Base-by-base conservation (phyloP, 768 basidiomycete species). In the Lentinula guzmanii region DNA sequence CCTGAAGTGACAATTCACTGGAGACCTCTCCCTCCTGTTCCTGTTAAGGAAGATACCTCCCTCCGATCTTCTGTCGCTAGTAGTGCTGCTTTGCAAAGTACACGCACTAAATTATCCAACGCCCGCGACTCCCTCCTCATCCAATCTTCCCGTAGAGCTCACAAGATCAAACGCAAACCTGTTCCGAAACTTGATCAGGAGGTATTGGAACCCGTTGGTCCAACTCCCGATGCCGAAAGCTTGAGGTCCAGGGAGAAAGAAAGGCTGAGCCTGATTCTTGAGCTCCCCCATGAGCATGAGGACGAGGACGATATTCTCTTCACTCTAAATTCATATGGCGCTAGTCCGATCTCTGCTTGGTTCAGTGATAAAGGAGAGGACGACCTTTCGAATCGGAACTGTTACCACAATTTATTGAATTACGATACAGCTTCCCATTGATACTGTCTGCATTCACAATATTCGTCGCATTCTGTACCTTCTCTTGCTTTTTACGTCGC, bases 241-340 rank as follows among this genome's bases (percentile, higher is more conserved):
- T 9, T 35, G 43, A 28, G 24, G 31, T 15, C 21, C 2, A 34
- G 45, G 37, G 58, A 33, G 16, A 59, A 50, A 33, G 58, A 59
- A n/a, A 60, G 59, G 37, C 51, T 60, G n/a, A 60, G 59, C 28
- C n/a, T 60, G 33, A 60, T 60, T 42, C 50, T 60, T 15, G 59
- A 60, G 41, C n/a, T 52, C 2, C 59, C 59, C 5, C 51, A 37
- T 52, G 59, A 60, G 16, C 48, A 18, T 13, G 55, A 56, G 21
- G 55, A 43, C 24, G 21, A 43, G 6, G 2, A 16, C 33, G 52
- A 33, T 21, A 53, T 24, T 5, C 16, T 24, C n/a, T 10, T 16
- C 5, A 28, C 28, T 52, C 13, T 18, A 13, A 21, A 56, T 10
- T 10, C 24, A 2, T 21, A 43, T 33, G 41, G 39, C n/a, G 5